Evolutionary conservation across 805 yeast species (phyloP).

Genomic region (Metschnikowia chrysomelidarum): DNA sequence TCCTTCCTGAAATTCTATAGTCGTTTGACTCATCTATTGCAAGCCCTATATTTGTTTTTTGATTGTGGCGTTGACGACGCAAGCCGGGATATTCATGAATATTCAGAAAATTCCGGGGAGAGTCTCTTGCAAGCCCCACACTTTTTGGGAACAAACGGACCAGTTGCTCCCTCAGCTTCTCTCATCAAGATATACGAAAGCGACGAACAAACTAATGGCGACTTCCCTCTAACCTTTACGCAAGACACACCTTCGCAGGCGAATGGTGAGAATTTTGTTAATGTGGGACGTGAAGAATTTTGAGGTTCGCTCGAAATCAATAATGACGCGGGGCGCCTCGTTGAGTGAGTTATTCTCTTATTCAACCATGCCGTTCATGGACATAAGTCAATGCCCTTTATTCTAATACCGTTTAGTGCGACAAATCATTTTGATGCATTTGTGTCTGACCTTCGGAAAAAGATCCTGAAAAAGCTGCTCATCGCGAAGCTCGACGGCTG

Average conservation of each 20-base stretch:
- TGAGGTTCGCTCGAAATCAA: too few species aligned
- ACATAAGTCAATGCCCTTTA: too few species aligned
- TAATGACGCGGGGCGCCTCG: too few species aligned
- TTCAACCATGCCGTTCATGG: too few species aligned
- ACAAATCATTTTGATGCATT: too few species aligned
- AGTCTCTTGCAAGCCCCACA: constrained; percentile 4
- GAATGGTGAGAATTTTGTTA: constrained; percentile 6
- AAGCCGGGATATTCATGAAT: constrained; percentile 13
- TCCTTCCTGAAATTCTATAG: constrained; percentile 2
- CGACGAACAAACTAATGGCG: background rate
- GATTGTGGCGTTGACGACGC: constrained; percentile 40
- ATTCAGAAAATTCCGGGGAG: background rate
- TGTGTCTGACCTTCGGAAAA: too few species aligned
- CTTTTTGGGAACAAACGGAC: constrained; percentile 8
- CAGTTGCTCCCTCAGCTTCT: constrained; percentile 7
- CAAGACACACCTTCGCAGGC: constrained; percentile 9
- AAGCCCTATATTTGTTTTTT: constrained; percentile 40
- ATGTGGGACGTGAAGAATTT: constrained; percentile 5
- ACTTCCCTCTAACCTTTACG: background rate
- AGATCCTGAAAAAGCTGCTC: too few species aligned
- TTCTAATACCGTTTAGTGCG: too few species aligned
- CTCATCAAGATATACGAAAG: constrained; percentile 3
- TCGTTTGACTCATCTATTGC: constrained; percentile 10
- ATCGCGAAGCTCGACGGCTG: too few species aligned
- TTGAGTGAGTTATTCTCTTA: too few species aligned